phyloP scores from a whole-genome alignment of 1,284 basidiomycete genomes.

The Heterobasidion occidentale region DNA sequence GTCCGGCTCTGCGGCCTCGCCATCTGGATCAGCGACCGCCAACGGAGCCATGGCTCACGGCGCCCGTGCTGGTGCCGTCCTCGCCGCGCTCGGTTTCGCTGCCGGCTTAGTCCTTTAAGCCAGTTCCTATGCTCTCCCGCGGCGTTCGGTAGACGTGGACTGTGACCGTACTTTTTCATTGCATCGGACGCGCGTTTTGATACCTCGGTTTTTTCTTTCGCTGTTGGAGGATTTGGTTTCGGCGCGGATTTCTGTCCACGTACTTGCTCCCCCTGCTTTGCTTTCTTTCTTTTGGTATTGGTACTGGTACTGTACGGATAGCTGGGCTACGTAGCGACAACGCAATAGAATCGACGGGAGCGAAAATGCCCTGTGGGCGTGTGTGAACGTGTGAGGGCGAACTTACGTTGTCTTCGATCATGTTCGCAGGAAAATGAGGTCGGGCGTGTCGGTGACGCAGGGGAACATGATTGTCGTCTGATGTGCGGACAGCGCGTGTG shows the following conservation, averaged over 20 bases:
- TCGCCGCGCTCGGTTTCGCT: slow-evolving; percentile 5
- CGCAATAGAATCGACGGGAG: background rate
- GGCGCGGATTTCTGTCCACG: background rate
- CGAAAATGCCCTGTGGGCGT: background rate
- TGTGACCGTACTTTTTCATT: too few relatives aligned
- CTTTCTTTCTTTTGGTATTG: background rate
- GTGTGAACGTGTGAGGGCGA: too few relatives aligned
- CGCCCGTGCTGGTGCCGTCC: slow-evolving; percentile 3
- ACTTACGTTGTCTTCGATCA: too few relatives aligned
- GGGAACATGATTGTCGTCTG: too few relatives aligned
- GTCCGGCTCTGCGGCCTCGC: background rate
- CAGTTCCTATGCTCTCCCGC: too few relatives aligned
- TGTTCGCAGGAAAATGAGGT: too few relatives aligned
- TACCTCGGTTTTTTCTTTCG: background rate
- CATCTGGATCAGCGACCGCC: background rate
- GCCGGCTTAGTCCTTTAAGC: slow-evolving; percentile 6
- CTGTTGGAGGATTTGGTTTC: background rate
- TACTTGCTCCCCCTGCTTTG: background rate
- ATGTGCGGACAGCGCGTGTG: too few relatives aligned
- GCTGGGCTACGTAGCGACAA: slow-evolving; percentile 5
- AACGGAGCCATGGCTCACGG: slow-evolving; percentile 1
- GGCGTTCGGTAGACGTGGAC: too few relatives aligned
- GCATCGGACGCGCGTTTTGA: too few relatives aligned
- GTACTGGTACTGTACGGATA: slow-evolving; percentile 3
- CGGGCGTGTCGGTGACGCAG: too few relatives aligned